These are phyloP conservation scores for Rosa rugosa DNA, from an alignment of 306 rosid genomes.

Conservation along the genomic window DNA sequence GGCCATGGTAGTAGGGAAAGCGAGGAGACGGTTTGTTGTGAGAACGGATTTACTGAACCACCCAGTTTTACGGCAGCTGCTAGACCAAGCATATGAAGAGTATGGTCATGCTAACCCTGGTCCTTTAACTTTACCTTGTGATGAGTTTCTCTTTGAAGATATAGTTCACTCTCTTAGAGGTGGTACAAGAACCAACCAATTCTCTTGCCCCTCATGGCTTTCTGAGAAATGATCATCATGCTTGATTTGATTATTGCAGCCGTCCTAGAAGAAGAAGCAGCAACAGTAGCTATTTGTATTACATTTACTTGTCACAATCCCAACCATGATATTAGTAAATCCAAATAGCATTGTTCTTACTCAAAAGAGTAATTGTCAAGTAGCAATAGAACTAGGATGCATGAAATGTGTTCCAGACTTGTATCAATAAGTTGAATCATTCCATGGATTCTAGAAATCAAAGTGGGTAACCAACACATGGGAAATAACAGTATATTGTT, in stretches of 20 bases:
- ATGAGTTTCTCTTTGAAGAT: conserved; percentile 43
- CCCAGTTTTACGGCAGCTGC: conserved; percentile 33
- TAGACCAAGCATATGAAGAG: conserved; percentile 48
- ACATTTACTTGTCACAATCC: neutral
- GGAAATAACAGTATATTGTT: neutral
- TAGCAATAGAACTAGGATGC: neutral
- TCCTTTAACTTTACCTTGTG: conserved; percentile 51
- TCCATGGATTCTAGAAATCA: neutral
- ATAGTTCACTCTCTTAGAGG: conserved; percentile 39
- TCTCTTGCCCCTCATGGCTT: conserved; percentile 38
- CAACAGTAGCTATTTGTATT: neutral
- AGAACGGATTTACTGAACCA: conserved; percentile 18
- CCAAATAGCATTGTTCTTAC: neutral
- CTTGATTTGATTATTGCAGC: neutral
- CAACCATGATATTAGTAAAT: neutral
- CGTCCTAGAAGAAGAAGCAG: neutral
- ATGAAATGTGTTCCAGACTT: neutral
- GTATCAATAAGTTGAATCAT: neutral
- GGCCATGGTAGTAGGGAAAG: conserved; percentile 26
- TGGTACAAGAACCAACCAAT: conserved; percentile 12
- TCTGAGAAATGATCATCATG: conserved; percentile 29
- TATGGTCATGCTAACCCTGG: conserved; percentile 39
- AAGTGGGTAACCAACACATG: neutral
- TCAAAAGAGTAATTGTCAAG: neutral
- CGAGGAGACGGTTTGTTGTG: conserved; percentile 19